phyloP scores from a whole-genome alignment of 2,329 filamentous ascomycete species.

The Paraconiothyrium sp. region DNA sequence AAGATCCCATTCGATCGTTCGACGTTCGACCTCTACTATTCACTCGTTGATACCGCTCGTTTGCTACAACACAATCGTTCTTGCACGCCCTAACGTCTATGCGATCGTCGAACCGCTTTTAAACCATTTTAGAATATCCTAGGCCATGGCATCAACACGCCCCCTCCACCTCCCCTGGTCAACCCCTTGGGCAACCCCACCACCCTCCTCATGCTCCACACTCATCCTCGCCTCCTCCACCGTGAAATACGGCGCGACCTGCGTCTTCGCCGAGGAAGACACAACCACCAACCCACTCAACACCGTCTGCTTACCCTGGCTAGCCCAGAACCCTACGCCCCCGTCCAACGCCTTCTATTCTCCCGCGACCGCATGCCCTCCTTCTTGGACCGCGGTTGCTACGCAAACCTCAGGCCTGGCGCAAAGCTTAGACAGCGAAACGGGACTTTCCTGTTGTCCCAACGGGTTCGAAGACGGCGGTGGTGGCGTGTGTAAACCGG shows the following conservation, averaged over 20 bases:
- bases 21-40: background rate
- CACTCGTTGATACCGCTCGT: background rate
- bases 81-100: no score
- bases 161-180: slow-evolving; percentile 29
- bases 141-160: slow-evolving; percentile 27
- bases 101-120: background rate
- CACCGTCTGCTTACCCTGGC: slow-evolving; percentile 44
- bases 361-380: slow-evolving; percentile 34
- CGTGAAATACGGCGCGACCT: slow-evolving; percentile 79
- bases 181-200: slow-evolving; percentile 26
- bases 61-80: background rate
- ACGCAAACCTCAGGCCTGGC: slow-evolving; percentile 26
- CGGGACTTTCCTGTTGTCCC: slow-evolving; percentile 36
- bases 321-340: slow-evolving; percentile 23
- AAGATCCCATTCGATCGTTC: background rate
- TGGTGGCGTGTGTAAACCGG: slow-evolving; percentile 24
- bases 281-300: slow-evolving; percentile 81
- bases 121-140: background rate
- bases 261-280: slow-evolving; percentile 81
- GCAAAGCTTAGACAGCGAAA: slow-evolving; percentile 32
- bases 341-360: slow-evolving; percentile 31
- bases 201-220: slow-evolving; percentile 29
- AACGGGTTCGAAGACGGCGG: slow-evolving; percentile 29
- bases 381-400: slow-evolving; percentile 30
- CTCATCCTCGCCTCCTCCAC: slow-evolving; percentile 25